Evolutionary conservation across 441 rosid species (phyloP).

Genomic region (Populus hybrid): DNA sequence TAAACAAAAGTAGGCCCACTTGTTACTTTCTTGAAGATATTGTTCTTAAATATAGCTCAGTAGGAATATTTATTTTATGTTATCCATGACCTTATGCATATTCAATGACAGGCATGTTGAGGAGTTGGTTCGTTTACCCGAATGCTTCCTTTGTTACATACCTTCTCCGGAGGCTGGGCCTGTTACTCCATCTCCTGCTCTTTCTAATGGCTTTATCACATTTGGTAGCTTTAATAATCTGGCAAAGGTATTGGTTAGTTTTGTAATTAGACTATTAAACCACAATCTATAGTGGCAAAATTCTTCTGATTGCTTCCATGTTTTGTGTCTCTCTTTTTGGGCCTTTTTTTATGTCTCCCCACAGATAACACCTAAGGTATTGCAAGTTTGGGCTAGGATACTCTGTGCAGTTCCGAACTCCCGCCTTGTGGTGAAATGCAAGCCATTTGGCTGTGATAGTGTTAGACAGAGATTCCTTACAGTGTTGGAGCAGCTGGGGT

Average conservation of each 20-base stretch:
- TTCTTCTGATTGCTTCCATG: neutral
- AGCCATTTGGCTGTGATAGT: slow-evolving; percentile 97
- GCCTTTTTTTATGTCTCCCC: slow-evolving; percentile 4
- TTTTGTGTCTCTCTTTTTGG: neutral
- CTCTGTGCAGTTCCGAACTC: slow-evolving; percentile 97
- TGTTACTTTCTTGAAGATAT: slow-evolving; percentile 1
- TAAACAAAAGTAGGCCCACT: slow-evolving; percentile 65
- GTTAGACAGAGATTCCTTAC: slow-evolving; percentile 84
- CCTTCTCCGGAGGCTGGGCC: slow-evolving; percentile 99
- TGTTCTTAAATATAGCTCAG: no score
- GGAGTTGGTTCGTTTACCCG: slow-evolving; percentile 86
- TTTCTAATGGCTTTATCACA: slow-evolving; percentile 89
- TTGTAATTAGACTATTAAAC: neutral
- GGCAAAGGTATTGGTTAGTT: slow-evolving; percentile 68
- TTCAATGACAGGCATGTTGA: slow-evolving; percentile 72
- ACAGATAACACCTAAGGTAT: slow-evolving; percentile 91
- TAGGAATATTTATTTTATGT: neutral
- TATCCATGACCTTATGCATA: neutral
- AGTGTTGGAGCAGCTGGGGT: slow-evolving; percentile 83
- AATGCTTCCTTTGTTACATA: slow-evolving; percentile 91
- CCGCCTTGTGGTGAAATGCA: slow-evolving; percentile 95
- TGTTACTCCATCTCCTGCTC: slow-evolving; percentile 78
- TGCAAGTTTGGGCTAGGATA: slow-evolving; percentile 98
- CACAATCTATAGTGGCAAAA: neutral
- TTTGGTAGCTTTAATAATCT: slow-evolving; percentile 99